A percentile compares a stretch with the other conserved stretches of the same genome.
These are phyloP conservation scores for Ensete glaucum DNA, from an alignment of 176 grass and related monocot genomes.

Conservation along the genomic window DNA sequence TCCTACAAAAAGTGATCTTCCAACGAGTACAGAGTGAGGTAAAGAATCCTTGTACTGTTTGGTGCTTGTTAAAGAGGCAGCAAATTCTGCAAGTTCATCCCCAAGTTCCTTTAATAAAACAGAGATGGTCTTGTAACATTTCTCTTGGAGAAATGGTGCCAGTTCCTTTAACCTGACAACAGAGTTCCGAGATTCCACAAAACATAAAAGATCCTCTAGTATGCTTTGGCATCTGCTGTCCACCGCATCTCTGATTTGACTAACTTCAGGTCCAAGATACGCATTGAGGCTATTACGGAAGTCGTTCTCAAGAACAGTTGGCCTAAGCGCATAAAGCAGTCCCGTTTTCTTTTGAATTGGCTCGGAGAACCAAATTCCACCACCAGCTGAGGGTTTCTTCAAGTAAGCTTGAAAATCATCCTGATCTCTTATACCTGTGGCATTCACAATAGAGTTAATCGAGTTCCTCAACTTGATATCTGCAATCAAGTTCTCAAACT, in stretches of 20 bases:
- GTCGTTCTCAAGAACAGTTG: constrained; percentile 78
- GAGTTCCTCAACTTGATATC: constrained; percentile 57
- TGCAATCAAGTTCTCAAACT: constrained; percentile 48
- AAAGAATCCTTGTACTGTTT: constrained; percentile 27
- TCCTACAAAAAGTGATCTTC: constrained; percentile 83
- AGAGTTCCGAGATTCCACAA: constrained; percentile 93
- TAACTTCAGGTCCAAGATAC: constrained; percentile 84
- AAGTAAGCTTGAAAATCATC: constrained; percentile 51
- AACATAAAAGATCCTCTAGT: constrained; percentile 82
- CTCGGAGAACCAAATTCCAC: constrained; percentile 85
- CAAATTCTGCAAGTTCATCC: constrained; percentile 49
- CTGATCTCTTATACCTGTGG: constrained; percentile 30
- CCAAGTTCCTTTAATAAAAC: constrained; percentile 67
- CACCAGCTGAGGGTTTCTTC: constrained; percentile 41
- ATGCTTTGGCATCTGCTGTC: constrained; percentile 87
- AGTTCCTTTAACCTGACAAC: constrained; percentile 64
- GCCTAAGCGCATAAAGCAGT: constrained; percentile 65
- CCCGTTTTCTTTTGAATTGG: constrained; percentile 79
- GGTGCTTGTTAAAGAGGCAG: constrained; percentile 46
- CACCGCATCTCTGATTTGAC: constrained; percentile 62
- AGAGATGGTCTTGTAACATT: constrained; percentile 69
- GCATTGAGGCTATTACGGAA: constrained; percentile 58
- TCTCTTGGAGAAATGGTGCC: constrained; percentile 86
- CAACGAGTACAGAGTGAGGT: constrained; percentile 55
- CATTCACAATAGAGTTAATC: constrained; percentile 42